These are phyloP conservation scores for Arthroderma sp. DNA, from an alignment of 2,329 filamentous ascomycete genomes.

Conservation along the genomic window DNA sequence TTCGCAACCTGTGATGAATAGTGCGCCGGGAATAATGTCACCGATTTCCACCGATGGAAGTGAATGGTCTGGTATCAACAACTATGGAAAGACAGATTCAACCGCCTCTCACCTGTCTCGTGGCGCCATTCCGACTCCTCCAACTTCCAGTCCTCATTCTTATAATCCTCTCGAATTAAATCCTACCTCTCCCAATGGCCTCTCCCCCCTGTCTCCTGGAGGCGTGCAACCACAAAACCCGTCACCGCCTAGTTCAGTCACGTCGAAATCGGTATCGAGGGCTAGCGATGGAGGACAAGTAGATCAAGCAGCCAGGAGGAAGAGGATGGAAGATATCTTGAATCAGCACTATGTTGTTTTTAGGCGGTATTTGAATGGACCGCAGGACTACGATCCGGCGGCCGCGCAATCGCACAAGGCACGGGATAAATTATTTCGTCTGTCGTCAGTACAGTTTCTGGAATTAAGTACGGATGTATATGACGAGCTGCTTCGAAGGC, in stretches of 20 bases:
- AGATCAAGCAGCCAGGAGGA: constrained; percentile 49
- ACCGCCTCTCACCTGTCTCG: constrained; percentile 35
- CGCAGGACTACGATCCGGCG: constrained; percentile 59
- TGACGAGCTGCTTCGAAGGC: constrained; percentile 81
- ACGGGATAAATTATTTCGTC: constrained; percentile 79
- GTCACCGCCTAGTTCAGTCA: constrained; percentile 80
- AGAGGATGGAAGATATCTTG: constrained; percentile 54
- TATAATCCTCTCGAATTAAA: constrained; percentile 9
- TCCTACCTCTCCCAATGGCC: constrained; percentile 14
- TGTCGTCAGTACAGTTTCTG: constrained; percentile 88
- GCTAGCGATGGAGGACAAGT: constrained; percentile 67
- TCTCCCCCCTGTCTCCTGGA: constrained; percentile 44
- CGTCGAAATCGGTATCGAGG: constrained; percentile 35
- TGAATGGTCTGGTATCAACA: constrained; percentile 63
- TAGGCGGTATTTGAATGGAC: constrained; percentile 58
- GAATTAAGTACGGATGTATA: constrained; percentile 96
- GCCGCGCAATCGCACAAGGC: constrained; percentile 73
- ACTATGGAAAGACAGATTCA: constrained; percentile 39
- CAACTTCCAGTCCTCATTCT: constrained; percentile 43
- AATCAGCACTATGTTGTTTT: constrained; percentile 71
- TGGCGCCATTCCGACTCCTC: constrained; percentile 50
- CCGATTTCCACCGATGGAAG: constrained; percentile 69
- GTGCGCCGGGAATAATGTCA: constrained; percentile 62
- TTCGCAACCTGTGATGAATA: constrained; percentile 16
- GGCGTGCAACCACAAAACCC: constrained; percentile 42